A percentile compares a stretch with the other conserved stretches of the same genome.
Evolutionary conservation across 768 basidiomycete species (phyloP).

Genomic region (Kwoniella mangroviensis): DNA sequence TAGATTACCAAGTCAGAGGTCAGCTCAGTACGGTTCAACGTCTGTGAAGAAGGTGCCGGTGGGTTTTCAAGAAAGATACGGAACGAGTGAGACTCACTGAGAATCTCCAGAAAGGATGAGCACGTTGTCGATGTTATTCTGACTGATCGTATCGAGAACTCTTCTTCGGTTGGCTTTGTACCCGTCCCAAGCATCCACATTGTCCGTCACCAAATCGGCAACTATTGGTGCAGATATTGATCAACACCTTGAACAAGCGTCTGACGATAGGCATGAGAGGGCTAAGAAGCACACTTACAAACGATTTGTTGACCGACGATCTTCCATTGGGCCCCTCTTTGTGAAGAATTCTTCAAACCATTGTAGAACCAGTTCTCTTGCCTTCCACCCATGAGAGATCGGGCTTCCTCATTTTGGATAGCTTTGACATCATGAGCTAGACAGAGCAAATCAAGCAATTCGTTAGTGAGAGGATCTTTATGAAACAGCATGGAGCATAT

Average conservation of each 20-base stretch:
- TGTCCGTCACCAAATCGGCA: conserved; percentile 25
- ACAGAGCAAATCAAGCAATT: neutral
- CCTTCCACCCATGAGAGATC: conserved; percentile 65
- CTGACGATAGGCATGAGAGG: conserved; percentile 29
- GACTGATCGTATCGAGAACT: conserved; percentile 64
- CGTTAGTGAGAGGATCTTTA: neutral
- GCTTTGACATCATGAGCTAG: conserved; percentile 59
- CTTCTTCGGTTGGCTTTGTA: conserved; percentile 66
- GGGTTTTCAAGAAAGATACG: conserved; percentile 63
- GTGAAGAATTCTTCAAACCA: conserved; percentile 62
- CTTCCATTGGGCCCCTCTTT: conserved; percentile 65
- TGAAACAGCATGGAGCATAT: conserved; percentile 7
- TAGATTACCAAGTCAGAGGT: neutral
- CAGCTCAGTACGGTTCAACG: conserved; percentile 52
- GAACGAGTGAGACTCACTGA: conserved; percentile 59
- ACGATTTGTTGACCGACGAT: conserved; percentile 68
- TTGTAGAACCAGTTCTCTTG: conserved; percentile 67
- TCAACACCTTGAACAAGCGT: conserved; percentile 15
- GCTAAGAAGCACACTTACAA: conserved; percentile 51
- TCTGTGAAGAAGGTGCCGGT: neutral
- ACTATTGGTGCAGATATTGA: conserved; percentile 9
- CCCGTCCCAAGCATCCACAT: conserved; percentile 66
- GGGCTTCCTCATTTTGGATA: conserved; percentile 60
- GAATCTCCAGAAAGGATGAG: conserved; percentile 69
- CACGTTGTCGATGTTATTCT: conserved; percentile 64